Evolutionary conservation across 2,329 filamentous ascomycete species (phyloP).

Genomic region (Colletotrichum siamense): DNA sequence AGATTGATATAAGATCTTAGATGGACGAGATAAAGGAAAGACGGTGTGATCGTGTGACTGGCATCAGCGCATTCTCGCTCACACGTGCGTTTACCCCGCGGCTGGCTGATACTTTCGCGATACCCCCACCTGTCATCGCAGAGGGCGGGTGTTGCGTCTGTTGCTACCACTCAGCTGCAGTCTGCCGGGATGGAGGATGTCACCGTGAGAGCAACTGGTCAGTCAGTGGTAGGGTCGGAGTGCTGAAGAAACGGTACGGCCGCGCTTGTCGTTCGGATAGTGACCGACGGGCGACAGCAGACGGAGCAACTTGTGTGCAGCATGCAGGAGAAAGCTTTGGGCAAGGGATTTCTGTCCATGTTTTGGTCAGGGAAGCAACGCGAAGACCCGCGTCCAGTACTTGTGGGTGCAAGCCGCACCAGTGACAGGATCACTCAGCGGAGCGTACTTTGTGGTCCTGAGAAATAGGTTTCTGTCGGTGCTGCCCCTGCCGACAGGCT

Average conservation of each 20-base stretch:
- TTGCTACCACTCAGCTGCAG: background rate
- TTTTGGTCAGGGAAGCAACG: background rate
- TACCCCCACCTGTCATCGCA: background rate
- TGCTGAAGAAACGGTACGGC: background rate
- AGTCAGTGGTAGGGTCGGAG: background rate
- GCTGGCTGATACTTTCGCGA: background rate
- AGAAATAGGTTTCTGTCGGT: background rate
- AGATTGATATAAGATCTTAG: background rate
- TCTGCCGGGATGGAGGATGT: background rate
- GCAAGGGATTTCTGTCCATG: background rate
- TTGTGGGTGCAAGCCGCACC: background rate
- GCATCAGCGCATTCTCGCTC: background rate
- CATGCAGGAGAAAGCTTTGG: background rate
- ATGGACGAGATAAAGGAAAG: background rate
- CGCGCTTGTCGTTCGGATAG: background rate
- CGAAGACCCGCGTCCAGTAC: background rate
- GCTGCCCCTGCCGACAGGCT: background rate
- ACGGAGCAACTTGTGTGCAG: background rate
- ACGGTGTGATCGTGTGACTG: background rate
- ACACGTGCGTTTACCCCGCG: constrained; percentile 1
- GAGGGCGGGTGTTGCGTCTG: constrained; percentile 6
- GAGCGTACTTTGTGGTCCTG: background rate
- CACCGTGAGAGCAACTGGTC: background rate
- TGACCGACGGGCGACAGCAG: background rate
- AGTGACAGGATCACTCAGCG: background rate